A percentile compares a stretch with the other conserved stretches of the same genome.
These are phyloP conservation scores for Dothideomycetidae sp. DNA, from an alignment of 2,329 filamentous ascomycete species.

Conservation along the genomic window DNA sequence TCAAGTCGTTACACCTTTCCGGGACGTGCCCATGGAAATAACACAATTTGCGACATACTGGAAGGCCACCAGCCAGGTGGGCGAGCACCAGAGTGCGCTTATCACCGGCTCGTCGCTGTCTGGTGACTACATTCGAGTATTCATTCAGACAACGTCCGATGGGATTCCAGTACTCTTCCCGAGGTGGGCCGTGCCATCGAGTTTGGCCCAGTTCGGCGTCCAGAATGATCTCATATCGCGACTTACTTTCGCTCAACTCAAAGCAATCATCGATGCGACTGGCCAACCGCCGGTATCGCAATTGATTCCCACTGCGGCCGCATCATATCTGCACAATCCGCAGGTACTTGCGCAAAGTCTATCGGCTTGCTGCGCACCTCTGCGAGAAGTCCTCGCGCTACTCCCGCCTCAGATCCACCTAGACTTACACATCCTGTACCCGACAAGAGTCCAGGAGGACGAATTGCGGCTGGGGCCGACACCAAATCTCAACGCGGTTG, in stretches of 20 bases:
- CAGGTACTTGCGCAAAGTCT: conserved; percentile 7
- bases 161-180: conserved; percentile 79
- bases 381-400: conserved; percentile 60
- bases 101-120: conserved; percentile 91
- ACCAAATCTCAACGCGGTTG: conserved; percentile 71
- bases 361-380: conserved; percentile 54
- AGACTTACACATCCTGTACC: conserved; percentile 85
- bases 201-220: conserved; percentile 53
- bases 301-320: conserved; percentile 9
- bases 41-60: conserved; percentile 98
- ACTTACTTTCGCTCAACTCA: conserved; percentile 60
- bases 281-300: conserved; percentile 16
- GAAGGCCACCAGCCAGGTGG: conserved; percentile 92
- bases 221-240: conserved; percentile 64
- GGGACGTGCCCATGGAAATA: conserved; percentile 82
- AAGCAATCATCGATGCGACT: conserved; percentile 27
- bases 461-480: conserved; percentile 56
- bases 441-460: conserved; percentile 59
- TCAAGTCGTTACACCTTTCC: conserved; percentile 93
- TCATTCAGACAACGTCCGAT: conserved; percentile 83
- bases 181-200: conserved; percentile 48
- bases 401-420: conserved; percentile 71
- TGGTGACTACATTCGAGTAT: conserved; percentile 85
- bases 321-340: conserved; percentile 15
- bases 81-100: conserved; percentile 70